Evolutionary conservation across 495 filamentous ascomycete genomes (phyloP).

Genomic region (Hamigera avellanea): DNA sequence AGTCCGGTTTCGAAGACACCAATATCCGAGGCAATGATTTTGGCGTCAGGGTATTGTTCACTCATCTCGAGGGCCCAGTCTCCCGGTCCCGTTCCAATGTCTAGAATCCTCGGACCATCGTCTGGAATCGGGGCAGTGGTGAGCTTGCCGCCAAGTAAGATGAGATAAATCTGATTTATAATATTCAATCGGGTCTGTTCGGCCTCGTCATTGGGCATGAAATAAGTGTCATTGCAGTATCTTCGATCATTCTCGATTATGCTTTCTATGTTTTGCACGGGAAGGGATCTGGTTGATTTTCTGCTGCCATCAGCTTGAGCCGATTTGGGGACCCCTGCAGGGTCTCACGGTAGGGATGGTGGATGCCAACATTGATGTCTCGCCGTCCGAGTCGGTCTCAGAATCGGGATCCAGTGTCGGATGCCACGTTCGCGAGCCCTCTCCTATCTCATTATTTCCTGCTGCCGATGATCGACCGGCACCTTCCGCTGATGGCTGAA

Average conservation of each 20-base stretch:
- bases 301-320: constrained; percentile 18
- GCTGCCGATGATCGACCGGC: constrained; percentile 5
- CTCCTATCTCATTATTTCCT: constrained; percentile 2
- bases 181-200: constrained; percentile 64
- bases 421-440: constrained; percentile 1
- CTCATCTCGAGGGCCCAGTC: constrained; percentile 70
- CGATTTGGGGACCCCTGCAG: too few species aligned
- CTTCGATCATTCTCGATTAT: constrained; percentile 52
- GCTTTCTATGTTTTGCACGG: constrained; percentile 42
- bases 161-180: constrained; percentile 52
- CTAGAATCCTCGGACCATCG: constrained; percentile 45
- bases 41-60: constrained; percentile 46
- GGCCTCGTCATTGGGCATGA: constrained; percentile 64
- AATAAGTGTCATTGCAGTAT: constrained; percentile 57
- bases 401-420: constrained; percentile 8
- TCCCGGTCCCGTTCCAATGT: constrained; percentile 57
- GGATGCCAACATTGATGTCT: constrained; percentile 16
- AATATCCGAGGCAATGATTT: constrained; percentile 60
- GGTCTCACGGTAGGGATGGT: too few species aligned
- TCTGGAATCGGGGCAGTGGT: constrained; percentile 45
- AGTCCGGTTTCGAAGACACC: constrained; percentile 32
- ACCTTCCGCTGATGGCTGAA: constrained; percentile 8
- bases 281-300: constrained; percentile 48
- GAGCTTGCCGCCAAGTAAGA: constrained; percentile 46
- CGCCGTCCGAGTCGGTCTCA: constrained; percentile 12